Evolutionary conservation across 2,329 filamentous ascomycete genomes (phyloP).

Genomic region (Amylocarpus encephaloides): DNA sequence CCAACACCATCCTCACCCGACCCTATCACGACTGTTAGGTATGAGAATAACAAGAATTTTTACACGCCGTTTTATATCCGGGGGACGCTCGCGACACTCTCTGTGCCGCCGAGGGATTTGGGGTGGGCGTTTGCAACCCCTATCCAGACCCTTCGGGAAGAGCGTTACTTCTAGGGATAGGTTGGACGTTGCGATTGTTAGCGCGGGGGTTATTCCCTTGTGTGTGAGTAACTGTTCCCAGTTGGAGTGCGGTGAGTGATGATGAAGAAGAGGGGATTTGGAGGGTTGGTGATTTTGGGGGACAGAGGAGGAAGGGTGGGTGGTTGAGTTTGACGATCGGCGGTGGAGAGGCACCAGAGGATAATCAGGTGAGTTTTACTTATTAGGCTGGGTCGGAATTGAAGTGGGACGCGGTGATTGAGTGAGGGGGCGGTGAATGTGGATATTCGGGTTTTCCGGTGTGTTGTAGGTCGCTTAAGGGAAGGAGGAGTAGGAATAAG

Average conservation of each 20-base stretch:
- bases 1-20: slow-evolving; percentile 3
- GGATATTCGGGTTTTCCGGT: no score
- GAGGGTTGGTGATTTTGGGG: not conserved
- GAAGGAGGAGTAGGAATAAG: no score
- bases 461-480: no score
- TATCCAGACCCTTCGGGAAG: slow-evolving; percentile 8
- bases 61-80: slow-evolving; percentile 20
- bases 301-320: not conserved
- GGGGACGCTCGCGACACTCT: slow-evolving; percentile 17
- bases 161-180: slow-evolving; percentile 15
- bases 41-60: slow-evolving; percentile 17
- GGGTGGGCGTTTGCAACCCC: slow-evolving; percentile 9
- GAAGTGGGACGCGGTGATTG: no score
- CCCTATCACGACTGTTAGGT: slow-evolving; percentile 9
- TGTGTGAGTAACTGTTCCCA: slow-evolving; percentile 18
- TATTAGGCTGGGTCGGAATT: no score
- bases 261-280: not conserved
- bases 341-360: no score
- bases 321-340: not conserved
- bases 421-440: no score
- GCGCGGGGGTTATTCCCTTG: not conserved
- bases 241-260: not conserved
- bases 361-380: no score
- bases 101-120: slow-evolving; percentile 4
- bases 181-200: slow-evolving; percentile 18